Conservation (phyloP, 2,329 filamentous ascomycete species). For the Seiridium unicorne region DNA sequence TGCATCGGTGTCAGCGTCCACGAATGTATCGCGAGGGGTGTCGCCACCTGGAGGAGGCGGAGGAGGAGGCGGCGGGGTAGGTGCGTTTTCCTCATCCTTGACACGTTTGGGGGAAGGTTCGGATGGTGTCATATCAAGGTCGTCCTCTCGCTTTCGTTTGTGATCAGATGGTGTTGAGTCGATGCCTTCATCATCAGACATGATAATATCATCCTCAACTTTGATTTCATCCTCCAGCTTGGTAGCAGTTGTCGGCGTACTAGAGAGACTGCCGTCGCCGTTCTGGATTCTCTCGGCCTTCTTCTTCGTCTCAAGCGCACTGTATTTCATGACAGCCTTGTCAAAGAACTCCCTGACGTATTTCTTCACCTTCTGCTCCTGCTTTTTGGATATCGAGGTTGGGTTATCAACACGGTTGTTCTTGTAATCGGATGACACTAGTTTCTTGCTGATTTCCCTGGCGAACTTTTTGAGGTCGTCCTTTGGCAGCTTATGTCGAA, state of each 20-base stretch:
- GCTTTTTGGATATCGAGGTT: conserved; percentile 69
- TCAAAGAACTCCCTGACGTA: conserved; percentile 85
- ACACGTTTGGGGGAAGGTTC: conserved; percentile 56
- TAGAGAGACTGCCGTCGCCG: conserved; percentile 23
- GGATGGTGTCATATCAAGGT: conserved; percentile 42
- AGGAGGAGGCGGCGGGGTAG: conserved; percentile 47
- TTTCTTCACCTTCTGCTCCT: conserved; percentile 78
- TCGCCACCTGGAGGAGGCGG: conserved; percentile 44
- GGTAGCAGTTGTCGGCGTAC: conserved; percentile 19
- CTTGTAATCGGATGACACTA: conserved; percentile 90
- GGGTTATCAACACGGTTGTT: conserved; percentile 83
- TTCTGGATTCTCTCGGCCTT: conserved; percentile 44
- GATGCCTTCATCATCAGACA: conserved; percentile 41
- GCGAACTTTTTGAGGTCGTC: conserved; percentile 67
- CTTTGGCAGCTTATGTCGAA: conserved; percentile 80
- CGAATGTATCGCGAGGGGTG: conserved; percentile 49
- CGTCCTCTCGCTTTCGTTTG: conserved; percentile 65
- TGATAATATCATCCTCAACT: conserved; percentile 30
- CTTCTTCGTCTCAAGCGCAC: conserved; percentile 59
- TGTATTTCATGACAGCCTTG: conserved; percentile 77
- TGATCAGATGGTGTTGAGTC: conserved; percentile 46
- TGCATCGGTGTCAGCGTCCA: conserved; percentile 51
- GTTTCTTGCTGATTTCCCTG: conserved; percentile 76
- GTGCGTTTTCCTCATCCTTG: conserved; percentile 44
- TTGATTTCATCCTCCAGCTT: conserved; percentile 24